Base-by-base conservation (phyloP, 306 rosid genomes). In the Spatholobus suberectus region DNA sequence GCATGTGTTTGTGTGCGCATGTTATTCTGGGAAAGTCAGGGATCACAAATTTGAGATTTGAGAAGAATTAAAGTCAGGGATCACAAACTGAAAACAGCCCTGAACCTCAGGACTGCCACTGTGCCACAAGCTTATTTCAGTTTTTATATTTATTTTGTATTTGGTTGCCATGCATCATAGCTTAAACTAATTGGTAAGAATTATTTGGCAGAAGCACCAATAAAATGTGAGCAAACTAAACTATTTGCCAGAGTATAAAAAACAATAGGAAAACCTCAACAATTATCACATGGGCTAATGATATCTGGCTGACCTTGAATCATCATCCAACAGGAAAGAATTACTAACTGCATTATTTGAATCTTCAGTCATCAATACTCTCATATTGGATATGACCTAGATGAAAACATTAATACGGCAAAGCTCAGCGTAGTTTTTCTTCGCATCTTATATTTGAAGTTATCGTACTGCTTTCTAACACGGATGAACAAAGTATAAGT, bases 311-410 rank as follows among this genome's bases (percentile, higher is more conserved):
- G 77, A 83, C 92, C 92, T 89, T 76, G 92, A 89, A 83, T 89
- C 92, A 75, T 89, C 92, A 75, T 89, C 92, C 84, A 89, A 70
- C 81, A 89, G 88, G 88, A 89, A 89, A 55, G 92, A 89, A 83
- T 83, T 89, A 85, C 90, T 89, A 68, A 87, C 92, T 74, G 92
- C 92, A 70, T 89, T 89, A 63, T 89, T 87, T 81, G 92, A 87
- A 83, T 89, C 92, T 85, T 89, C 92, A 49, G 92, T 87, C 92
- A 89, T 89, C 83, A 87, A 57, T 68, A 87, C 92, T 76, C 92
- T 86, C 92, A 89, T 89, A 66, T 81, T 89, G 75, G 90, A 83
- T 80, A 89, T 89, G 29, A 89, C 92, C 92, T 89, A 63, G 70
- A 87, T 17, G 82, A 70, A 73, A 78, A 63, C 78, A 80, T 52